These are phyloP conservation scores for Malus fusca DNA, from an alignment of 306 rosid genomes.

Conservation along the genomic window DNA sequence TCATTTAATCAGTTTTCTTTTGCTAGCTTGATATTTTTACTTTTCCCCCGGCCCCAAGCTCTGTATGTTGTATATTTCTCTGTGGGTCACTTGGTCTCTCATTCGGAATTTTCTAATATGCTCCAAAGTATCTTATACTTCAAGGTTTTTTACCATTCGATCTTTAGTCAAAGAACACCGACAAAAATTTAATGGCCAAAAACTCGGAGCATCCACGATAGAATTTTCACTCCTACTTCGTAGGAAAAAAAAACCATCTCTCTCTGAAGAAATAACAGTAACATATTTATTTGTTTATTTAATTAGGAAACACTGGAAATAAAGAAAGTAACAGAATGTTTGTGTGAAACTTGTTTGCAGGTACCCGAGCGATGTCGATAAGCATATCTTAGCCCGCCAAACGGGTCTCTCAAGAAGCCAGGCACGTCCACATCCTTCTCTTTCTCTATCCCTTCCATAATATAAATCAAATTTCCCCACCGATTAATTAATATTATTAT, in stretches of 20 bases:
- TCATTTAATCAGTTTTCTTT: slow-evolving; percentile 18
- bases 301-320: neutral
- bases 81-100: slow-evolving; percentile 16
- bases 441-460: neutral
- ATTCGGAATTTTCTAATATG: neutral
- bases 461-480: slow-evolving; percentile 4
- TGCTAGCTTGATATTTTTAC: slow-evolving; percentile 13
- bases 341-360: slow-evolving; percentile 34
- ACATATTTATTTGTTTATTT: neutral
- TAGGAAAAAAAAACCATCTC: neutral
- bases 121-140: neutral
- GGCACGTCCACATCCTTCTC: slow-evolving; percentile 45
- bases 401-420: slow-evolving; percentile 99
- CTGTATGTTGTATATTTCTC: slow-evolving; percentile 6
- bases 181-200: neutral
- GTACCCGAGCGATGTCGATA: slow-evolving; percentile 96
- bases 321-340: neutral
- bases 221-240: neutral
- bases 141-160: neutral
- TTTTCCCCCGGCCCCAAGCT: slow-evolving; percentile 12
- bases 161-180: neutral
- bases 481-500: neutral
- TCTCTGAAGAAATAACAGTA: neutral
- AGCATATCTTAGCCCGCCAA: slow-evolving; percentile 93
- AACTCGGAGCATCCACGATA: neutral